Percentiles rank a stretch among this genome's conserved stretches.
Conservation (phyloP, 164 flowering plant genomes). For the Chimonanthus praecox region DNA sequence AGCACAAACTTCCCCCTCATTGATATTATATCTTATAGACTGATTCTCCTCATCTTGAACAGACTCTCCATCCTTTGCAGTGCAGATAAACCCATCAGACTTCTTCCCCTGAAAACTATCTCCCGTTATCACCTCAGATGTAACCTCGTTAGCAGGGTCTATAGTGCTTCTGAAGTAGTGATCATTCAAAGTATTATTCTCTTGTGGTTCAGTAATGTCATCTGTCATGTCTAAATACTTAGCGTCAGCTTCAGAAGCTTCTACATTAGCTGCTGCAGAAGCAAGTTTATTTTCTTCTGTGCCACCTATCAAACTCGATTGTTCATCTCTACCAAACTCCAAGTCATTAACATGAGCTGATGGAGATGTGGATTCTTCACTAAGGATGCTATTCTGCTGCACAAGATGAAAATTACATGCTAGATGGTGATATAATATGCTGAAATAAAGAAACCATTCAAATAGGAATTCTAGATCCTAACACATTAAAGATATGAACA, state of each 20-base stretch:
- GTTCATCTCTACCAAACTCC: slow-evolving; percentile 17
- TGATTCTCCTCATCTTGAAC: slow-evolving; percentile 13
- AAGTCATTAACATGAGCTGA: slow-evolving; percentile 9
- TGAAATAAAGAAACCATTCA: too few relatives aligned
- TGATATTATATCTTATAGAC: background rate
- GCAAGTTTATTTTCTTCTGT: slow-evolving; percentile 4
- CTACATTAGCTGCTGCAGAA: slow-evolving; percentile 10
- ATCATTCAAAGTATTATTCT: slow-evolving; percentile 11
- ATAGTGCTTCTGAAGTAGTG: background rate
- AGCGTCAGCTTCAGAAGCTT: slow-evolving; percentile 10
- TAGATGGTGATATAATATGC: too few relatives aligned
- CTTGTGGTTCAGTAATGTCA: slow-evolving; percentile 13
- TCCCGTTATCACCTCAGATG: background rate
- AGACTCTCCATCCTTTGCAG: slow-evolving; percentile 8
- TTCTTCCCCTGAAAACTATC: slow-evolving; percentile 5
- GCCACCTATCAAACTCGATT: slow-evolving; percentile 15
- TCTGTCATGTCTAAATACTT: slow-evolving; percentile 13
- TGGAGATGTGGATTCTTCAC: slow-evolving; percentile 15
- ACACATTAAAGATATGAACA: too few relatives aligned
- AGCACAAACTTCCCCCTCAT: slow-evolving; percentile 9
- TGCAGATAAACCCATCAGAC: background rate
- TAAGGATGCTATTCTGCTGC: slow-evolving; percentile 6
- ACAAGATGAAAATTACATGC: background rate
- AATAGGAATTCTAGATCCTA: too few relatives aligned
- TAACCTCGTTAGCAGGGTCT: background rate